Percentiles rank a stretch among this genome's conserved stretches.
These are phyloP conservation scores for Monascus purpureus DNA, from an alignment of 495 filamentous ascomycete species.

Conservation along the genomic window DNA sequence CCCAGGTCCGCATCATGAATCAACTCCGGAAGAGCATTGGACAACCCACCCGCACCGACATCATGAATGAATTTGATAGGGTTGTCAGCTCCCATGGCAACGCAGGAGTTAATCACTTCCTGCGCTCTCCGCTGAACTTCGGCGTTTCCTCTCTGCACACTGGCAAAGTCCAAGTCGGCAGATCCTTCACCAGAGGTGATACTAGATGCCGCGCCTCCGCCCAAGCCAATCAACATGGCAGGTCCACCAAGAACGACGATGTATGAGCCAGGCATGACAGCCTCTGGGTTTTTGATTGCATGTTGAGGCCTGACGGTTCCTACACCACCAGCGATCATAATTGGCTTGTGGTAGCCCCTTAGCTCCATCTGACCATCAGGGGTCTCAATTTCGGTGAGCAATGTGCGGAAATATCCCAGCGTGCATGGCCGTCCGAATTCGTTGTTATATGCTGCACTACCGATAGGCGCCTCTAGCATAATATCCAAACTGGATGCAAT, in stretches of 20 bases:
- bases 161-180: conserved; percentile 86
- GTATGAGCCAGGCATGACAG: conserved; percentile 70
- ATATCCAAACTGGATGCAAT: conserved; percentile 89
- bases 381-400: conserved; percentile 51
- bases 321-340: conserved; percentile 95
- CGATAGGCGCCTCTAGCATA: conserved; percentile 93
- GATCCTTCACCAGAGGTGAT: conserved; percentile 77
- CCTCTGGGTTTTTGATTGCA: conserved; percentile 63
- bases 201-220: conserved; percentile 89
- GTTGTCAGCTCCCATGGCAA: conserved; percentile 64
- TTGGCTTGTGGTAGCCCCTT: conserved; percentile 93
- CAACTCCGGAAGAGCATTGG: conserved; percentile 84
- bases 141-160: conserved; percentile 83
- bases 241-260: conserved; percentile 89
- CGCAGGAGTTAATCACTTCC: conserved; percentile 91
- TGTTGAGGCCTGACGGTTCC: conserved; percentile 92
- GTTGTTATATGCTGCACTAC: conserved; percentile 91
- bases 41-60: conserved; percentile 87
- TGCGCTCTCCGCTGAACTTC: conserved; percentile 92
- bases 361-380: conserved; percentile 52
- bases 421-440: conserved; percentile 93
- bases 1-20: conserved; percentile 84
- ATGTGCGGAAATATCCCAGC: conserved; percentile 76
- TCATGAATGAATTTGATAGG: conserved; percentile 96
- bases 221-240: conserved; percentile 93